Percentiles rank a stretch among this genome's conserved stretches.
Evolutionary conservation across 208 protist genomes (phyloP).

Genomic region (Acanthamoeba healyi): DNA sequence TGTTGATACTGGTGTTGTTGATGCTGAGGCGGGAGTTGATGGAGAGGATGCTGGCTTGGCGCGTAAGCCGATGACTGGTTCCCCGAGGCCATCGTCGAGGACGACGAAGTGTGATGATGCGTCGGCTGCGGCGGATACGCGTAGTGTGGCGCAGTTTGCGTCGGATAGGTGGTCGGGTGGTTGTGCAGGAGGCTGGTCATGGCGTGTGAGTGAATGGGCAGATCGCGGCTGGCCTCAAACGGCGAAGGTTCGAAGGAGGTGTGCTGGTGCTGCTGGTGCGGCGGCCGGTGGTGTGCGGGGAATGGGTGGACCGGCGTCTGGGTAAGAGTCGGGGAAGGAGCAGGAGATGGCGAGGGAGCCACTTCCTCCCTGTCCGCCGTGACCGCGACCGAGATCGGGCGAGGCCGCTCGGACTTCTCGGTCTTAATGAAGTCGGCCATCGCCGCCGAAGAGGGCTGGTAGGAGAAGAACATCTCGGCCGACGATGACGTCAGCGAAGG

Average conservation of each 20-base stretch:
- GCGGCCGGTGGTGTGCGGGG: too few species aligned
- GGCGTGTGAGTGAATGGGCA: neutral
- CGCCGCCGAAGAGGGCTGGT: neutral
- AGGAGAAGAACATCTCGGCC: conserved; percentile 33
- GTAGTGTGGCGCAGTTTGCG: too few species aligned
- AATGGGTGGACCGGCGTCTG: too few species aligned
- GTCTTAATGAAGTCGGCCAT: neutral
- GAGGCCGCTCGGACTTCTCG: neutral
- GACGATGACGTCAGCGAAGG: conserved; percentile 3
- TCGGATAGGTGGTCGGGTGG: too few species aligned
- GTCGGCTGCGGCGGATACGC: neutral
- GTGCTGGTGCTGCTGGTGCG: too few species aligned
- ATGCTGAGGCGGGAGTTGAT: too few species aligned
- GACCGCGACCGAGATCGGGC: too few species aligned
- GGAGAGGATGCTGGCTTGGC: too few species aligned
- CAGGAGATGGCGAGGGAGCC: neutral
- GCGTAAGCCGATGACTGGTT: neutral
- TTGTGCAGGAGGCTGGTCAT: too few species aligned
- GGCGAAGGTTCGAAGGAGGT: conserved; percentile 3
- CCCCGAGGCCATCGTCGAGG: neutral
- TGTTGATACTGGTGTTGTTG: too few species aligned
- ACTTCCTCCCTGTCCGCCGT: too few species aligned
- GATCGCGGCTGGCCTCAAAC: neutral
- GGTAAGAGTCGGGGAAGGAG: neutral
- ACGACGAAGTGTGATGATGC: neutral